A percentile compares a stretch with the other conserved stretches of the same genome.
Evolutionary conservation across 1,139 yeast genomes (phyloP).

Genomic region (Debaryomyces coudertii): DNA sequence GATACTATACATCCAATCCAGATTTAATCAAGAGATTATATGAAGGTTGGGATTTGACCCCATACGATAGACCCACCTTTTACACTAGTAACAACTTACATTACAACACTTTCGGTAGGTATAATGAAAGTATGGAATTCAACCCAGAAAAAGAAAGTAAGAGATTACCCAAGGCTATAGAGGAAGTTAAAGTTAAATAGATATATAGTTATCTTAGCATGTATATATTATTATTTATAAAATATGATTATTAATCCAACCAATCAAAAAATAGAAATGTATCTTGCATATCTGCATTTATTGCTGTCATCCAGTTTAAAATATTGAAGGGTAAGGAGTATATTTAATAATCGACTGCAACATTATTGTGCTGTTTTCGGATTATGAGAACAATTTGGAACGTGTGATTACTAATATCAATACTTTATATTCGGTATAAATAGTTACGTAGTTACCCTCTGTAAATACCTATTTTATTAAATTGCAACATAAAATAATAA

Average conservation of each 20-base stretch:
- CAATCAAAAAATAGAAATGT: no score
- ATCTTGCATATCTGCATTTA: no score
- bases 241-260: no score
- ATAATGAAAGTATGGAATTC: conserved; percentile 18
- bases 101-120: conserved; percentile 26
- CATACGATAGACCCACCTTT: conserved; percentile 29
- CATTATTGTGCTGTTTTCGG: no score
- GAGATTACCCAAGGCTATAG: neutral
- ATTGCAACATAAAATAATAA: neutral
- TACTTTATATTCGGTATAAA: neutral
- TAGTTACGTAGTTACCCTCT: neutral
- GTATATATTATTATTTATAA: no score
- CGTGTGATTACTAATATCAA: neutral
- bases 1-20: conserved; percentile 55
- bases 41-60: conserved; percentile 44
- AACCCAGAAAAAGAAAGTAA: conserved; percentile 21
- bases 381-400: no score
- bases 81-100: conserved; percentile 29
- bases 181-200: neutral
- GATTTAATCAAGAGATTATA: conserved; percentile 52
- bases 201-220: no score
- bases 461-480: no score
- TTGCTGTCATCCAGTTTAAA: no score
- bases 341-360: no score
- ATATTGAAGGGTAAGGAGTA: no score